A percentile compares a stretch with the other conserved stretches of the same genome.
These are phyloP conservation scores for Picochlorum sp. DNA, from an alignment of 139 green algal genomes.

Conservation along the genomic window DNA sequence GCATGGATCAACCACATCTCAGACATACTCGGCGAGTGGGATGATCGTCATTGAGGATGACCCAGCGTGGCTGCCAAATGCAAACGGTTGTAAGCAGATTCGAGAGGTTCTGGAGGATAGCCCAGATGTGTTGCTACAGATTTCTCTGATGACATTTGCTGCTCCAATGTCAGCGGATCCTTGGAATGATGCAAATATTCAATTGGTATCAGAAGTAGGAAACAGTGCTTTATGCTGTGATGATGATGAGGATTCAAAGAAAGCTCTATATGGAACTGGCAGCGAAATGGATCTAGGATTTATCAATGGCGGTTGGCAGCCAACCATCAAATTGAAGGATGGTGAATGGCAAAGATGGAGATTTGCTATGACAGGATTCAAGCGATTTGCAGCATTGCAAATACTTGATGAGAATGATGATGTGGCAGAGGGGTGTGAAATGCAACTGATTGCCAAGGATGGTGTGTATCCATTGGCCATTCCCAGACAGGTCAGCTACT, in stretches of 20 bases:
- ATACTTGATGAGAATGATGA: slow-evolving; percentile 1
- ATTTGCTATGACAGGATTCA: not conserved
- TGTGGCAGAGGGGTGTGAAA: not conserved
- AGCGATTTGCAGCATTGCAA: not conserved
- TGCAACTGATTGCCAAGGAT: slow-evolving; percentile 4
- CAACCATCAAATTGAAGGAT: not conserved
- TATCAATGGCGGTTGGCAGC: not conserved
- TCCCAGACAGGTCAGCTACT: not conserved
- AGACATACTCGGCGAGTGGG: not conserved
- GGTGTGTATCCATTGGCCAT: slow-evolving; percentile 3
- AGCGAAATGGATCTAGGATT: slow-evolving; percentile 3
- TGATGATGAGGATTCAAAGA: not conserved
- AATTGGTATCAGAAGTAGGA: not conserved
- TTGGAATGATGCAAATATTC: slow-evolving; percentile 1
- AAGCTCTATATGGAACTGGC: slow-evolving; percentile 2
- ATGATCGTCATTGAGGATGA: slow-evolving; percentile 4
- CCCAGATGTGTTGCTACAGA: not conserved
- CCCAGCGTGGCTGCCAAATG: not conserved
- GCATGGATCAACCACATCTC: not conserved
- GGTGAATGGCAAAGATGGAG: slow-evolving; percentile 4
- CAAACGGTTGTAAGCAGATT: not conserved
- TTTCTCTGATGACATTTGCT: not conserved
- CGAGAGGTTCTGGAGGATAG: not conserved
- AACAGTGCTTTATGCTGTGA: slow-evolving; percentile 1
- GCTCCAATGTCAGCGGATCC: not conserved